A percentile compares a stretch with the other conserved stretches of the same genome.
These are phyloP conservation scores for Cytospora piceicola DNA, from an alignment of 2,329 filamentous ascomycete species.

Conservation along the genomic window DNA sequence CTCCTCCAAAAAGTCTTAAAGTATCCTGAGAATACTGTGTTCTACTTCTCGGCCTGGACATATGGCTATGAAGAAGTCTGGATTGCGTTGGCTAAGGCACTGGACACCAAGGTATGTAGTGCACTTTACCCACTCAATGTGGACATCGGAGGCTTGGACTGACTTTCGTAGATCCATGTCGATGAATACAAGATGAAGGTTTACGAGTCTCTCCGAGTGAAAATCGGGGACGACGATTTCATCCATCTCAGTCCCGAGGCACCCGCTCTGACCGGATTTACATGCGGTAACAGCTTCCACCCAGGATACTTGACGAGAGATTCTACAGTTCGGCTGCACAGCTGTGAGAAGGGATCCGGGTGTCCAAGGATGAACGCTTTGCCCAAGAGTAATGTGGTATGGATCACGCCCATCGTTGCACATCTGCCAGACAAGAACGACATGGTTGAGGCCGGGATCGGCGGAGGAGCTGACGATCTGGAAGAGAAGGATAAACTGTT, in stretches of 20 bases:
- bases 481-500: slow-evolving; percentile 68
- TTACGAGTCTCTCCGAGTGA: slow-evolving; percentile 65
- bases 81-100: slow-evolving; percentile 73
- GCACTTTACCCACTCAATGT: neutral
- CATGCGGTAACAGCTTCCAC: slow-evolving; percentile 71
- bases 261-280: slow-evolving; percentile 71
- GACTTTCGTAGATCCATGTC: slow-evolving; percentile 67
- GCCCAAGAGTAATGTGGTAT: slow-evolving; percentile 58
- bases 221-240: slow-evolving; percentile 45
- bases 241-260: slow-evolving; percentile 60
- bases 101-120: slow-evolving; percentile 62
- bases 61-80: slow-evolving; percentile 87
- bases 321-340: slow-evolving; percentile 71
- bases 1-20: slow-evolving; percentile 68
- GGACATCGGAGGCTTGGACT: neutral
- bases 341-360: slow-evolving; percentile 75
- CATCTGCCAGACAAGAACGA: slow-evolving; percentile 63
- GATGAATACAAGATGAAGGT: slow-evolving; percentile 78
- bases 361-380: slow-evolving; percentile 54
- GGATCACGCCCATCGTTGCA: slow-evolving; percentile 78
- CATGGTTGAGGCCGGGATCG: slow-evolving; percentile 74
- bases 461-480: slow-evolving; percentile 78
- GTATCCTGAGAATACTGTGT: slow-evolving; percentile 76
- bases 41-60: slow-evolving; percentile 88
- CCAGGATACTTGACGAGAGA: slow-evolving; percentile 73